Evolutionary conservation across 306 rosid genomes (phyloP), one percentile per base, ranked within the genome.

Genomic region (Casuarina equisetifolia): DNA sequence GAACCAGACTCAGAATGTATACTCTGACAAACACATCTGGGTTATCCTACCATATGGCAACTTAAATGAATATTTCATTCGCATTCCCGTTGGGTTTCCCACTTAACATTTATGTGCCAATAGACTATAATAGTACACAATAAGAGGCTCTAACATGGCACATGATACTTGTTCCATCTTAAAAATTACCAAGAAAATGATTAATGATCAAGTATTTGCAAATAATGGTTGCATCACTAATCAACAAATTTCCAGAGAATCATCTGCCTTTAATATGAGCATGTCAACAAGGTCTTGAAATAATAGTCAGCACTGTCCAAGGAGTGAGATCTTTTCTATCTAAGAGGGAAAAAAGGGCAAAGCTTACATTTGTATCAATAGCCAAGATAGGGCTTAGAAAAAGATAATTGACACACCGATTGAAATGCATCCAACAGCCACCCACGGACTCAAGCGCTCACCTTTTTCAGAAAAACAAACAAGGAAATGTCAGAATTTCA

Each of bases 361-460:
- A 57, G 68, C 82, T 69, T 82, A 76, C 79, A 17, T 57, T 57
- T 49, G 66, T 70, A 50, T 74, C 38, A 10, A 6, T 11, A 73
- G 32, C 70, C 5, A 55, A 72, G 5, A 17, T 32, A 43, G n/a
- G 66, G 53, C 78, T 84, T 69, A 89, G 90, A 85, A 87, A 82
- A 90, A 87, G 43, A 90, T 79, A 72, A 87, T 78, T 11, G 90
- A 85, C 68, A 90, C 86, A 50, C 90, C 94, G 90, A 90, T 90
- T 66, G 80, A 58, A 78, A 90, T 84, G 82, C 94, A 87, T 58
- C 91, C 86, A 48, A 63, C 53, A 66, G 90, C 85, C 75, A 90
- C 91, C 91, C 94, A 90, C 2, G 91, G 91, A 75, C 94, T 87
- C 78, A 90, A 84, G 19, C 94, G 94, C 76, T 90, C 90, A 82